Evolutionary conservation across 768 basidiomycete species (phyloP).

Genomic region (Clitopilus passeckerianus): DNA sequence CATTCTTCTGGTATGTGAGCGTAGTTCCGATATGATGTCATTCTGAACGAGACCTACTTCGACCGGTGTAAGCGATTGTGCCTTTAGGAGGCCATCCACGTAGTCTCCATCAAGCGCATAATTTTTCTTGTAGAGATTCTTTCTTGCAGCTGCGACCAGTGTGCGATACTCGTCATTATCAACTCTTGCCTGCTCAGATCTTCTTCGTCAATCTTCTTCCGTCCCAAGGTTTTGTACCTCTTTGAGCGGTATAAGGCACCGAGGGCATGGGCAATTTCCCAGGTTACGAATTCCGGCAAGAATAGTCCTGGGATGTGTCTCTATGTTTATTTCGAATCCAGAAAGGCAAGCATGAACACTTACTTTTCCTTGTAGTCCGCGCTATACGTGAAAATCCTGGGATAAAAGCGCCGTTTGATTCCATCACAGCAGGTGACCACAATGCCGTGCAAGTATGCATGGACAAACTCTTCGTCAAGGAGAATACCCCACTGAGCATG

Average conservation of each 20-base stretch:
- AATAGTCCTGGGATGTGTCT: conserved; percentile 14
- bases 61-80: conserved; percentile 17
- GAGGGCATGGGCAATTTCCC: conserved; percentile 30
- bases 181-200: neutral
- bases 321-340: neutral
- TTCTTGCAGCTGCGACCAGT: neutral
- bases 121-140: neutral
- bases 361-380: conserved; percentile 34
- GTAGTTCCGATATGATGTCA: neutral
- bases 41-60: neutral
- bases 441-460: conserved; percentile 24
- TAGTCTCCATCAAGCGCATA: neutral
- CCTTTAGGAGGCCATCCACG: conserved; percentile 17
- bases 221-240: conserved; percentile 20
- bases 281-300: conserved; percentile 28
- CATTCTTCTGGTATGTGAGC: conserved; percentile 12
- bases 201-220: conserved; percentile 10
- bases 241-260: conserved; percentile 20
- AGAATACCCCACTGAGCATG: conserved; percentile 24
- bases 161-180: neutral
- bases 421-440: conserved; percentile 25
- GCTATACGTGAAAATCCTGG: conserved; percentile 25
- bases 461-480: conserved; percentile 17
- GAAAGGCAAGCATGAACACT: conserved; percentile 2
- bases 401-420: conserved; percentile 20